A percentile compares a stretch with the other conserved stretches of the same genome.
Conservation (phyloP, 441 rosid species). For the Syzygium syzygioides region DNA sequence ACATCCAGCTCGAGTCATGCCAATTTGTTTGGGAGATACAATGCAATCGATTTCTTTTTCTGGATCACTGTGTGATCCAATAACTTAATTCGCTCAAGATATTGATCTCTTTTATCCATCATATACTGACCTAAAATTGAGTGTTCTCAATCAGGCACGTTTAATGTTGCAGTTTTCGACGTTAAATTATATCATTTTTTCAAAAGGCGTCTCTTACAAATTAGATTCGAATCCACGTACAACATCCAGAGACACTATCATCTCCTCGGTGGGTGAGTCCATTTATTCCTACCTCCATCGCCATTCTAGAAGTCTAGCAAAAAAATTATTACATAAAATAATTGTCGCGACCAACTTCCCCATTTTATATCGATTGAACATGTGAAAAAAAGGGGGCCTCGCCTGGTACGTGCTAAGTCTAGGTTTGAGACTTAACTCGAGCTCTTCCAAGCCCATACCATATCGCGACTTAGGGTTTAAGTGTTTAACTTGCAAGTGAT, state of each 20-base stretch:
- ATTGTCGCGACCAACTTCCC: too few species aligned
- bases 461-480: too few species aligned
- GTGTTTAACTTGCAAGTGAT: too few species aligned
- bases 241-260: not conserved
- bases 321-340: too few species aligned
- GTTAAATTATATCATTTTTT: not conserved
- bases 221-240: accelerated
- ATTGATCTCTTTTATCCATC: not conserved
- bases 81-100: not conserved
- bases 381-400: too few species aligned
- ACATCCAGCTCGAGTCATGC: accelerated
- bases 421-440: too few species aligned
- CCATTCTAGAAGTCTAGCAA: too few species aligned
- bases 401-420: too few species aligned
- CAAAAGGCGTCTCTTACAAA: accelerated
- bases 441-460: too few species aligned
- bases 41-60: accelerated
- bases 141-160: not conserved
- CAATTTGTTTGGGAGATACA: not conserved
- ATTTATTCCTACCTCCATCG: not conserved
- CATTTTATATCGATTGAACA: too few species aligned
- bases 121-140: accelerated
- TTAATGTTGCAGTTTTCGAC: accelerated
- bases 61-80: accelerated
- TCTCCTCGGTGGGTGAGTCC: accelerated